Percentiles rank a stretch among this genome's conserved stretches.
phyloP scores from a whole-genome alignment of 2,329 filamentous ascomycete species.

The Aspergillus phoenicis region DNA sequence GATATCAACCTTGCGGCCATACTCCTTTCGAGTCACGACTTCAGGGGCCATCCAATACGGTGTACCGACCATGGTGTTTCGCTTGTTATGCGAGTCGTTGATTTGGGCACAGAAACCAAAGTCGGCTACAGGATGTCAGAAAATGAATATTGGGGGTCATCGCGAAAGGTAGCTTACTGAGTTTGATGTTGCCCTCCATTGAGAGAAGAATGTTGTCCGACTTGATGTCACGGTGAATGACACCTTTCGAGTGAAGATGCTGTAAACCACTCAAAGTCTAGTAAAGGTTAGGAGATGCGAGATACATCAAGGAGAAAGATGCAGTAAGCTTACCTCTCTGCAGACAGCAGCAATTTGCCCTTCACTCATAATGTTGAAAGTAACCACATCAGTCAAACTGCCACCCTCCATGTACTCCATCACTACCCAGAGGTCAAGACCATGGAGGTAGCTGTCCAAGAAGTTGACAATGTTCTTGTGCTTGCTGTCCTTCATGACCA shows the following conservation, averaged over 20 bases:
- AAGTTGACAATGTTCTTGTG: slow-evolving; percentile 99
- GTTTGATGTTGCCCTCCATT: slow-evolving; percentile 92
- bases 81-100: slow-evolving; percentile 94
- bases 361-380: slow-evolving; percentile 99
- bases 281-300: slow-evolving; percentile 21
- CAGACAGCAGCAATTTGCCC: slow-evolving; percentile 96
- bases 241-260: slow-evolving; percentile 94
- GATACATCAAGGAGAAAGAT: background rate
- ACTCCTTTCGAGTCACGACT: slow-evolving; percentile 95
- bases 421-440: slow-evolving; percentile 93
- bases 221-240: slow-evolving; percentile 98
- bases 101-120: slow-evolving; percentile 99
- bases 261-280: slow-evolving; percentile 84
- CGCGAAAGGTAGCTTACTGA: slow-evolving; percentile 66
- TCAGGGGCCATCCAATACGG: slow-evolving; percentile 99
- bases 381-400: slow-evolving; percentile 95
- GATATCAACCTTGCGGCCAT: slow-evolving; percentile 97
- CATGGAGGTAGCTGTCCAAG: slow-evolving; percentile 91
- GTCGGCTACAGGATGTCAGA: slow-evolving; percentile 65
- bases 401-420: slow-evolving; percentile 99
- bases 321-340: slow-evolving; percentile 64
- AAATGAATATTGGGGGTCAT: background rate
- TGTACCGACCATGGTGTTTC: slow-evolving; percentile 98
- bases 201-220: slow-evolving; percentile 97
- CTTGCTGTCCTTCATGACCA: slow-evolving; percentile 98